phyloP scores from a whole-genome alignment of 2,329 filamentous ascomycete genomes.

The Eutypa lata region DNA sequence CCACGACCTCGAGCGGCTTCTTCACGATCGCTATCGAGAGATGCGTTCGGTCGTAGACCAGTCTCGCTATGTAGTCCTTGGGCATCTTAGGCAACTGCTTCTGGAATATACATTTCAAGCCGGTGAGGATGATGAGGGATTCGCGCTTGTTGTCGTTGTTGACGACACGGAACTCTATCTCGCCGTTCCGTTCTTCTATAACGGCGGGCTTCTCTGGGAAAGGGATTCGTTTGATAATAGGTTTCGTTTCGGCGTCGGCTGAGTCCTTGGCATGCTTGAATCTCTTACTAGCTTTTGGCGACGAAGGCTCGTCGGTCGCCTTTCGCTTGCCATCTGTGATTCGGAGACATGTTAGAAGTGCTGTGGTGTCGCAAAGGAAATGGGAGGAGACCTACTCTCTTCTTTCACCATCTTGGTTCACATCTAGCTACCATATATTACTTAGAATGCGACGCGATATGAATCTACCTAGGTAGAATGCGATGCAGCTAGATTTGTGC shows the following conservation, averaged over 20 bases:
- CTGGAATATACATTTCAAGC: conserved; percentile 96
- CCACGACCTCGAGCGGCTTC: conserved; percentile 91
- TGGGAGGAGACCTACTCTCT: conserved; percentile 32
- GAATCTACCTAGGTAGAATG: background rate
- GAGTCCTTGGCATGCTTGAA: conserved; percentile 49
- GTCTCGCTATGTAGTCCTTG: conserved; percentile 95
- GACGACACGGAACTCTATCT: conserved; percentile 96
- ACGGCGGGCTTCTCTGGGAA: conserved; percentile 94
- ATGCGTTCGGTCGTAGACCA: conserved; percentile 96
- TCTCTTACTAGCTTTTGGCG: conserved; percentile 62
- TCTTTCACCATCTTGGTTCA: conserved; percentile 33
- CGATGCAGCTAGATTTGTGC: background rate
- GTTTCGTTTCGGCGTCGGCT: conserved; percentile 46
- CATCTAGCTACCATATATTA: background rate
- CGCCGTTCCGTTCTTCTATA: conserved; percentile 86
- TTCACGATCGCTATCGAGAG: conserved; percentile 96
- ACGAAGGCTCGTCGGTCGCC: conserved; percentile 63
- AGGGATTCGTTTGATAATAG: conserved; percentile 64
- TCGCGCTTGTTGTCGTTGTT: conserved; percentile 91
- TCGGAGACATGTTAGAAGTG: conserved; percentile 6
- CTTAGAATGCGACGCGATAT: background rate
- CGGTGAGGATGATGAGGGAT: conserved; percentile 90
- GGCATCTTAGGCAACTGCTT: conserved; percentile 99
- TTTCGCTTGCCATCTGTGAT: conserved; percentile 65
- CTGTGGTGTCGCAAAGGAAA: background rate